Base-by-base conservation (phyloP, 371 early-diverging fungal species). In the Apophysomyces variabilis region DNA sequence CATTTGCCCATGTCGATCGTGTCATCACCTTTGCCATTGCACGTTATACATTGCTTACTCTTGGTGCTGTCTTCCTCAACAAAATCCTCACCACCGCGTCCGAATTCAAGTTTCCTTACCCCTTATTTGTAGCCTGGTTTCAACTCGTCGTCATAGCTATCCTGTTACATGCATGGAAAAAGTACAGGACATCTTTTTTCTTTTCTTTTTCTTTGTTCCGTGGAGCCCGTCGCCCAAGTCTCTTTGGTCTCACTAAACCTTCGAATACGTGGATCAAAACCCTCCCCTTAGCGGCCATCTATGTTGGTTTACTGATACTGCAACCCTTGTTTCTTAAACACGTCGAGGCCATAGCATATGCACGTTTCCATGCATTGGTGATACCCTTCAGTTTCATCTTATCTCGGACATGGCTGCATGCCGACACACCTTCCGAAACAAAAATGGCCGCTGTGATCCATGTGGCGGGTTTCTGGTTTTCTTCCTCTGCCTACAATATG, bases 81-180 rank as follows among this genome's bases (percentile, higher is more conserved):
- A 62, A 62, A 18, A 44, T 13, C n/a, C 18, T 62, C 35, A 26
- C 62, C 18, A 62, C 62, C 6, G 62, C 37, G 7, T 62, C 62
- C 50, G 62, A 62, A 50, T 62, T 45, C 62, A 62, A 62, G 46
- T 62, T 62, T 36, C 62, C 62, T 36, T 62, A 47, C 37, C 62
- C 62, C 9, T 36, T 45, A 13, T 26, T 36, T n/a, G 38, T 47
- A 5, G 35, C 50, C 9, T 46, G 18, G 21, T 45, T 62, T 36
- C 62, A 62, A 36, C 46, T 62, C 4, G 6, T 37, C 36, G 44
- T 62, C 21, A 21, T 32, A 18, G 12, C 43, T 16, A 18, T 62
- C 2, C 46, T 62, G 9, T 13, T 62, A 6, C 50, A 50, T 11
- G 45, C 32, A 5, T 47, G 36, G 9, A 50, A 50, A 7, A 50